Conservation (phyloP, 306 rosid species). For the Neltuma alba region DNA sequence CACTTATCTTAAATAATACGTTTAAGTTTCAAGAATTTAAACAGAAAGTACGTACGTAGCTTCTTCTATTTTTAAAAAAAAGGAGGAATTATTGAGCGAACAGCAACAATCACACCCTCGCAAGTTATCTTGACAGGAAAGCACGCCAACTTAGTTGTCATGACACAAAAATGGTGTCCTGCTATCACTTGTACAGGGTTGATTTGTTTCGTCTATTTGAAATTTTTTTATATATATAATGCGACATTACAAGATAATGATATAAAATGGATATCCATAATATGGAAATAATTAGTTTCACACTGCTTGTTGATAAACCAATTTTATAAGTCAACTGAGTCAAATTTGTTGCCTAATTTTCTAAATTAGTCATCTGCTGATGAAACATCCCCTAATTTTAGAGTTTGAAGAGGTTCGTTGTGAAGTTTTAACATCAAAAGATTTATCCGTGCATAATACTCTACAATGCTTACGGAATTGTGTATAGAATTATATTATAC, state of each 20-base stretch:
- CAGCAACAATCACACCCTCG: background rate
- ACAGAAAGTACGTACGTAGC: background rate
- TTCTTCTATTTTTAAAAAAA: background rate
- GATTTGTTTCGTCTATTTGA: background rate
- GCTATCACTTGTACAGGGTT: background rate
- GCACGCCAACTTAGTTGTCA: background rate
- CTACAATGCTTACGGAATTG: too few species aligned
- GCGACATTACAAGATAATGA: background rate
- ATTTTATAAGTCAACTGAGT: background rate
- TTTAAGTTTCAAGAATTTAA: background rate
- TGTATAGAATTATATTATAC: too few species aligned
- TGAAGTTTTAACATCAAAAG: too few species aligned
- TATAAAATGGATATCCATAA: background rate
- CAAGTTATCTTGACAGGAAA: background rate
- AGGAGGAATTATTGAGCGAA: background rate
- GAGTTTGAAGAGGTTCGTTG: too few species aligned
- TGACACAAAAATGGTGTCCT: background rate
- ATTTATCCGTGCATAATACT: too few species aligned
- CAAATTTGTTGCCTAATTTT: too few species aligned
- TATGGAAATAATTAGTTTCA: background rate
- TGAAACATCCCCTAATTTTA: too few species aligned
- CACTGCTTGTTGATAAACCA: background rate
- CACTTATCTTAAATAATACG: background rate
- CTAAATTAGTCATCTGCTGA: too few species aligned
- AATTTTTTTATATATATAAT: background rate